A percentile compares a stretch with the other conserved stretches of the same genome.
phyloP scores from a whole-genome alignment of 2,329 filamentous ascomycete genomes.

The Orbilia quercus region DNA sequence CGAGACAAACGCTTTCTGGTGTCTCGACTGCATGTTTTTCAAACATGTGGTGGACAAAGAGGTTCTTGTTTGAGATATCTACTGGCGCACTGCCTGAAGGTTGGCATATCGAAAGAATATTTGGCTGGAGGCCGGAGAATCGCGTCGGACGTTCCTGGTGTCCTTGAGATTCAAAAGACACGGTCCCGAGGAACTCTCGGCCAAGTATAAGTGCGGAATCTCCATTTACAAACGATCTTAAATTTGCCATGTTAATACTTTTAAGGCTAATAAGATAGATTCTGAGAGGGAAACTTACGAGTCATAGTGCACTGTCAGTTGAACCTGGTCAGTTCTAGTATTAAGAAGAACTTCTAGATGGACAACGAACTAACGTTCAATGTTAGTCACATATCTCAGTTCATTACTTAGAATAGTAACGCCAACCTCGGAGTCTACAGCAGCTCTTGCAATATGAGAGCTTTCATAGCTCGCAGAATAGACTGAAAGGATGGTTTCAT shows the following conservation, averaged over 20 bases:
- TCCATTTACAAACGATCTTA: conserved; percentile 32
- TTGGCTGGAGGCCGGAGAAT: conserved; percentile 28
- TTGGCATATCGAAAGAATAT: conserved; percentile 44
- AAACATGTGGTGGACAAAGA: conserved; percentile 63
- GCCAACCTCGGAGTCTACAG: conserved; percentile 48
- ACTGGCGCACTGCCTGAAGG: conserved; percentile 45
- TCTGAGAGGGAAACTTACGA: conserved; percentile 23
- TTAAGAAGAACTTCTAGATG: conserved; percentile 45
- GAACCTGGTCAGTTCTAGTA: conserved; percentile 30
- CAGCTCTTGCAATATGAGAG: conserved; percentile 25
- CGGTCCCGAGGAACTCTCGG: conserved; percentile 27
- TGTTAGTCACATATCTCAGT: neutral
- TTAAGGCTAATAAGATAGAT: neutral
- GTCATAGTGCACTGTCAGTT: conserved; percentile 34
- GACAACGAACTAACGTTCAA: conserved; percentile 26
- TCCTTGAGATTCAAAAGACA: conserved; percentile 27
- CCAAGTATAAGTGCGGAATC: conserved; percentile 40
- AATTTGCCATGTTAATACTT: neutral
- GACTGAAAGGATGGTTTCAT: conserved; percentile 65
- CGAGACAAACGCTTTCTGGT: conserved; percentile 62
- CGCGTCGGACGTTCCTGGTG: neutral
- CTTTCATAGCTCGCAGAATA: conserved; percentile 35
- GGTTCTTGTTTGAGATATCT: conserved; percentile 16
- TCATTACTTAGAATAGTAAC: neutral
- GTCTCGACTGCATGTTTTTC: conserved; percentile 61